Base-by-base conservation (phyloP, 495 filamentous ascomycete genomes). In the Penicillium herquei region DNA sequence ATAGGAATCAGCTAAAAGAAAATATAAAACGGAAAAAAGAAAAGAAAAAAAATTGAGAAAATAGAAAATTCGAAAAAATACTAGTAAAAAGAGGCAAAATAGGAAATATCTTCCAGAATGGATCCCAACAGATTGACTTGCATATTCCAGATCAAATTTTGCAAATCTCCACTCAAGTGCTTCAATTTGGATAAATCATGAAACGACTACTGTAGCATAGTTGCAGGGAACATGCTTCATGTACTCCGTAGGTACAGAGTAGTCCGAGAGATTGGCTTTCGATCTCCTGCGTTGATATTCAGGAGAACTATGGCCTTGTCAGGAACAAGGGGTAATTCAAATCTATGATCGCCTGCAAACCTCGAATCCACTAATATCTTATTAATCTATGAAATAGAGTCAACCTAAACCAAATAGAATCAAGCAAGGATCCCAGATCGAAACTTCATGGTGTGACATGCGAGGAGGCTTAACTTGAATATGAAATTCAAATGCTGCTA, bases 341-440 rank as follows among this genome's bases (percentile, higher is more conserved):
- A 35, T 35, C 33, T 13, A 31, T 18, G 32, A 49, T 11, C 34
- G 9, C 6, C 34, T 37, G 34, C 9, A 13, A 13, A 37, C 1
- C 8, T 37, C 6, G 12, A 37, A 37, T 7, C 34, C 7, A 37
- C 9, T 2, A 37, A 37, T 14, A 32, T 41, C 17, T 30, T 11
- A 35, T 39, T n/a, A 4, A 44, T n/a, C 51, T 48, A 40, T 39
- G 39, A 52, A 55, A 55, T 55, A 58, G 35, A 17, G 18, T 40
- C 41, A 26, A 16, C 48, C 55, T 60, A 62, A 53, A 48, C 18
- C 41, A 57, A 69, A 65, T 70, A 72, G 65, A 67, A 66, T 55
- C 59, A 76, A 73, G 71, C 71, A 76, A 76, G 73, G 73, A 72
- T 58, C 4, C 1, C 21, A 26, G 52, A 34, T 44, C 51, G 57